Base-by-base conservation (phyloP, 768 basidiomycete species). In the Boletus rubescentipes region DNA sequence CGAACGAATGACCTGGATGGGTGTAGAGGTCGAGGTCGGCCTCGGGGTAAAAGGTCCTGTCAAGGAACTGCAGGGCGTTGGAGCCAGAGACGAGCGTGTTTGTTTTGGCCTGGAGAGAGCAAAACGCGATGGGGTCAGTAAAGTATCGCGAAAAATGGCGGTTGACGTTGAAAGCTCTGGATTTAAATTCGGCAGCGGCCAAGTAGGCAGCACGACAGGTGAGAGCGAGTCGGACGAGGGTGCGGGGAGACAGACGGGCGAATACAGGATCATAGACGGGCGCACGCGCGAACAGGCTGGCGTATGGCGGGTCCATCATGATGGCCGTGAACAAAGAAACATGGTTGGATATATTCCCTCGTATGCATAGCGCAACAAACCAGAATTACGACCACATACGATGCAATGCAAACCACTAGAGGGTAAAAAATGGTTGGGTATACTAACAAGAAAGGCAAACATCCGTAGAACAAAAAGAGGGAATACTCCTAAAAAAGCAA, bases 11-110 rank as follows among this genome's bases (percentile, higher is more conserved):
- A 0, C 64, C 61, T 3, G 72, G 68, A 8, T 75, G 66, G 15
- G 72, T 67, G 60, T 83, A 83, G 5, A 84, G 36, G 49, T 84
- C 83, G 9, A 84, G 73, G 56, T 84, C 82, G 0, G 81, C 72
- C 5, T 71, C 71, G 4, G 72, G 67, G 54, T 80, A 82, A 35
- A 66, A 65, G 0, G 68, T 54, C 21, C 80, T 61, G 45, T 78
- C 76, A 38, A 84, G 70, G 57, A 82, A 80, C 46, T 84, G 82
- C 3, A 83, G 72, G 0, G 80, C 81, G 26, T 67, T 70, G 0
- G 82, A 82, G 10, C 82, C 82, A 5, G 82, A 83, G 18, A 84
- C 75, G 21, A 84, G 58, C 0, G 75, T 73, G 36, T 72, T 75
- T 0, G 78, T 80, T 15, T 51, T 59, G 0, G 70, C 72, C 59